phyloP scores from a whole-genome alignment of 345 rosid genomes.

The Aurinia saxatilis region DNA sequence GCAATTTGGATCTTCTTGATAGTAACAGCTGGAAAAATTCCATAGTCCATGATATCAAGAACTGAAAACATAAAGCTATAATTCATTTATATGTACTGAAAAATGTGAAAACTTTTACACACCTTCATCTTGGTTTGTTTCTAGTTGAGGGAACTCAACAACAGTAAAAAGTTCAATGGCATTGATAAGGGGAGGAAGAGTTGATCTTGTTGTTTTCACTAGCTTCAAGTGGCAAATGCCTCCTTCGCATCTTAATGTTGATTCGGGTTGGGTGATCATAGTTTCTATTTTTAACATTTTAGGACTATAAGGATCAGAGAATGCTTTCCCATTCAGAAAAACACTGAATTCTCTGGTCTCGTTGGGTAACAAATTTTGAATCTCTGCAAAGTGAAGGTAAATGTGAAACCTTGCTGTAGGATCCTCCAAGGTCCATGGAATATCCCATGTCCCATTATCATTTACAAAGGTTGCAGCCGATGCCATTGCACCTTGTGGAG shows the following conservation, averaged over 20 bases:
- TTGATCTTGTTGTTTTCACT: slow-evolving; percentile 12
- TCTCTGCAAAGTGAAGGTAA: slow-evolving; percentile 30
- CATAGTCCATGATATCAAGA: not conserved
- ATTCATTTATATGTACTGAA: not conserved
- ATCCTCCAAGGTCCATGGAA: slow-evolving; percentile 2
- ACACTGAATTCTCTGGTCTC: slow-evolving; percentile 21
- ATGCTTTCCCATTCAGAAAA: not conserved
- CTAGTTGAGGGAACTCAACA: slow-evolving; percentile 10
- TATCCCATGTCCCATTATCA: slow-evolving; percentile 9
- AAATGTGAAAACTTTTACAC: not conserved
- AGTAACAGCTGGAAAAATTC: slow-evolving; percentile 31
- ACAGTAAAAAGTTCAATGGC: slow-evolving; percentile 6
- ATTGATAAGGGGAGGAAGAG: slow-evolving; percentile 29
- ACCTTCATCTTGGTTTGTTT: slow-evolving; percentile 26
- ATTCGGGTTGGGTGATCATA: not conserved
- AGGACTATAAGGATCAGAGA: slow-evolving; percentile 13
- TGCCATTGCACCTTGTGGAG: slow-evolving; percentile 26
- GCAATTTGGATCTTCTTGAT: slow-evolving; percentile 24
- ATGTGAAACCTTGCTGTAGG: slow-evolving; percentile 19
- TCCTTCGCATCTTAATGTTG: not conserved
- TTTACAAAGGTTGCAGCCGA: slow-evolving; percentile 29
- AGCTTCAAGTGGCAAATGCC: slow-evolving; percentile 3
- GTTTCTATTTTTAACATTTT: not conserved
- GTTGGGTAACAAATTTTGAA: slow-evolving; percentile 17
- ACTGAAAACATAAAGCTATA: not conserved